phyloP scores from a whole-genome alignment of 441 rosid genomes.

The Croton laevigatus region DNA sequence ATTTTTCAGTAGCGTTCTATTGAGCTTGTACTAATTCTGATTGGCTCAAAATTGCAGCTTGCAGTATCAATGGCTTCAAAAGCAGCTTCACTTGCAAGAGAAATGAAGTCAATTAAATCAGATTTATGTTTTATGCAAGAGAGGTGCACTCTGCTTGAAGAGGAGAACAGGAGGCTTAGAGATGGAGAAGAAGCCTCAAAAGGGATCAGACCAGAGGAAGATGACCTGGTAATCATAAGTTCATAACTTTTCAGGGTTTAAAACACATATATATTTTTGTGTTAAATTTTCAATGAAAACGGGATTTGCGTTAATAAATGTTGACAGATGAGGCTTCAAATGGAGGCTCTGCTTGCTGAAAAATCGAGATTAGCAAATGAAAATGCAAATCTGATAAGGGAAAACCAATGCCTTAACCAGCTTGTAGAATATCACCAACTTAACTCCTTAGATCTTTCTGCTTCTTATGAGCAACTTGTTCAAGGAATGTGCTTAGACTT shows the following conservation, averaged over 20 bases:
- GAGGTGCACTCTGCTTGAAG: constrained; percentile 69
- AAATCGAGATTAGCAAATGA: constrained; percentile 85
- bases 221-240: too few relatives aligned
- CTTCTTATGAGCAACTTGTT: constrained; percentile 60
- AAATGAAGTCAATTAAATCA: constrained; percentile 60
- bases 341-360: constrained; percentile 86
- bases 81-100: constrained; percentile 75
- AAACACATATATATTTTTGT: not conserved
- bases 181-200: constrained; percentile 71
- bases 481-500: constrained; percentile 74
- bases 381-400: constrained; percentile 70
- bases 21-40: not conserved
- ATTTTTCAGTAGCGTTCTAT: not conserved
- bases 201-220: constrained; percentile 36
- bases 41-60: constrained; percentile 41
- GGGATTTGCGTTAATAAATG: not conserved
- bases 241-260: too few relatives aligned
- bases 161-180: constrained; percentile 78
- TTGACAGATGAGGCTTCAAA: constrained; percentile 78
- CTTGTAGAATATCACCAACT: constrained; percentile 82
- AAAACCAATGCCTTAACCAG: constrained; percentile 84
- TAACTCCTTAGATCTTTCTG: constrained; percentile 72
- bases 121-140: constrained; percentile 75
- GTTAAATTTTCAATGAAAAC: not conserved
- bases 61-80: constrained; percentile 77